Evolutionary conservation across 768 basidiomycete genomes (phyloP).

Genomic region (Suillus sp.): DNA sequence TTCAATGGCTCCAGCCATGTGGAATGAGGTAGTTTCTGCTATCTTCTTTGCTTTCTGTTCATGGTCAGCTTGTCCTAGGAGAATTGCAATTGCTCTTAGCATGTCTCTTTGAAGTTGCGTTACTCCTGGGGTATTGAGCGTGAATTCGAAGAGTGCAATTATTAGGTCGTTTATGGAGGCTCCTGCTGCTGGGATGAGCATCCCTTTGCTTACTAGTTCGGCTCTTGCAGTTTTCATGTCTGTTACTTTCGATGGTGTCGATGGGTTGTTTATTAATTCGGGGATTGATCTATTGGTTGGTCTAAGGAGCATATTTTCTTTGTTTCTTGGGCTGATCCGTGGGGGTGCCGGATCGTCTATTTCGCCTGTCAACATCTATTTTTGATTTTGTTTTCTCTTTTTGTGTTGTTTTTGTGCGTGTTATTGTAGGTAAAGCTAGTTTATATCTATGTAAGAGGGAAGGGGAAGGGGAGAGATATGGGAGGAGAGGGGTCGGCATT

Average conservation of each 20-base stretch:
- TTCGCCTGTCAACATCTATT: too few species aligned
- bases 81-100: not conserved
- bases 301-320: not conserved
- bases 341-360: too few species aligned
- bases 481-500: too few species aligned
- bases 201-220: not conserved
- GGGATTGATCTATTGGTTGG: not conserved
- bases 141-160: not conserved
- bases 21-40: not conserved
- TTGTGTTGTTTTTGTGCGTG: too few species aligned
- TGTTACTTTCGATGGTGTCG: not conserved
- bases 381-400: too few species aligned
- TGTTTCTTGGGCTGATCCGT: not conserved
- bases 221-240: not conserved
- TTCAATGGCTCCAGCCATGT: not conserved
- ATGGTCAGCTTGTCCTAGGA: not conserved
- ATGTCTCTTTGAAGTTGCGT: not conserved
- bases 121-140: not conserved
- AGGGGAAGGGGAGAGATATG: too few species aligned
- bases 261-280: not conserved
- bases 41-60: not conserved
- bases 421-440: too few species aligned
- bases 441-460: too few species aligned
- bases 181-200: not conserved
- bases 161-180: not conserved